Evolutionary conservation across 148 eudicot species (phyloP).

Genomic region (Chenopodium quinoa): DNA sequence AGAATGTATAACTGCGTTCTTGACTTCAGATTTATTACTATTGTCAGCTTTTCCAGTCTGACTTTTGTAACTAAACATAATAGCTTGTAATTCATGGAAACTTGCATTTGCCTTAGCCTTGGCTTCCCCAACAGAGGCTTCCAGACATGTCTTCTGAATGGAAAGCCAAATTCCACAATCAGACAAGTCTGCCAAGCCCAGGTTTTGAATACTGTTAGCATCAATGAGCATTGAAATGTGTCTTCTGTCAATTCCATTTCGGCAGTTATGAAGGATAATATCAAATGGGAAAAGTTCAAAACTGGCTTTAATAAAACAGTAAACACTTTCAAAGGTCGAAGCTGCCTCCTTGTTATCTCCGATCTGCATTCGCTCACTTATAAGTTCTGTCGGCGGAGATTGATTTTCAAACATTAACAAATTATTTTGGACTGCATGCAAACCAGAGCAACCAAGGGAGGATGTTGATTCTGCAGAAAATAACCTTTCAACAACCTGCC

Average conservation of each 20-base stretch:
- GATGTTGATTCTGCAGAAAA: conserved; percentile 30
- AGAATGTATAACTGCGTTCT: conserved; percentile 36
- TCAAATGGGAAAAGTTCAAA: conserved; percentile 51
- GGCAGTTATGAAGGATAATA: conserved; percentile 52
- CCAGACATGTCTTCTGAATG: conserved; percentile 34
- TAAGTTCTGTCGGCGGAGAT: conserved; percentile 21
- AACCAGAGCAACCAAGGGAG: conserved; percentile 27
- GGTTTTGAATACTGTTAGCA: conserved; percentile 30
- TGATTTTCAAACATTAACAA: conserved; percentile 32
- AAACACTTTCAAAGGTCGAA: conserved; percentile 21
- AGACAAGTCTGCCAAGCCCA: conserved; percentile 40
- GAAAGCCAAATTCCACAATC: conserved; percentile 55
- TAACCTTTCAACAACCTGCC: conserved; percentile 54
- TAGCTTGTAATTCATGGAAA: conserved; percentile 38
- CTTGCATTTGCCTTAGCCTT: conserved; percentile 44
- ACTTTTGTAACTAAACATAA: conserved; percentile 38
- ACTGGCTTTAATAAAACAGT: conserved; percentile 34
- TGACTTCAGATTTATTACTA: conserved; percentile 26
- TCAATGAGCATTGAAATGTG: conserved; percentile 25
- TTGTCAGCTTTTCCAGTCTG: conserved; percentile 37
- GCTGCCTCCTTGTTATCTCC: conserved; percentile 27
- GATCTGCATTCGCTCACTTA: conserved; percentile 28
- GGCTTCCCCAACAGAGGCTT: conserved; percentile 38
- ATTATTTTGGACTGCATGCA: conserved; percentile 28
- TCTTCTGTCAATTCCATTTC: conserved; percentile 39